Evolutionary conservation across 768 basidiomycete species (phyloP), one percentile per base, ranked within the genome.

Genomic region (Boletus barrowsii): DNA sequence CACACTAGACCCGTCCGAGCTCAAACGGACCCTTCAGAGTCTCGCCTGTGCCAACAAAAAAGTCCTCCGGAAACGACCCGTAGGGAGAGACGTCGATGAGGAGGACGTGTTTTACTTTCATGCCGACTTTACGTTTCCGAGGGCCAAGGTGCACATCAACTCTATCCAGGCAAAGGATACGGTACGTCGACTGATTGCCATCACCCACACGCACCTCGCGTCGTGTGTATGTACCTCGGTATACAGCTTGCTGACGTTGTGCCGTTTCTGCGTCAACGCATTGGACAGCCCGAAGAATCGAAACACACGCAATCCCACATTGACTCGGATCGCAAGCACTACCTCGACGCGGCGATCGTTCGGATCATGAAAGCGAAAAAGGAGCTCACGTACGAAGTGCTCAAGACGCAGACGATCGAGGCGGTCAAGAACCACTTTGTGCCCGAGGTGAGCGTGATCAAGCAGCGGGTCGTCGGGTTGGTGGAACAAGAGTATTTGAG

Each of bases 291-390:
- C 35, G 95, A 98, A 65, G 97, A 99, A 73, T 82, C 87, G 20
- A 80, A 82, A 55, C 82, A 84, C 52, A 95, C 92, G 6, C 91
- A 92, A 63, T 80, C 79, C 2, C 81, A 87, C 43, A 92, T 99
- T 37, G 90, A 95, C 59, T 83, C 86, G 35, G 94, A 98, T 70
- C 83, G 96, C 55, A 86, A 87, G 56, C 81, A 86, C 62, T 85
- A 86, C 54, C 77, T 98, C 14, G 93, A 98, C 61, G 94, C 94
- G 1, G 95, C 95, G 20, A 95, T 99, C 62, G 96, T 99, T 33
- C 86, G 97, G 7, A 84, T 96, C 64, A 95, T 98, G 93, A 98
- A 98, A 69, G 86, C 84, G 3, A 82, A 83, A 62, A 98, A 96
- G 74, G 88, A 89, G 71, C 76, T 96, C 72, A 76, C 75, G 24